A percentile compares a stretch with the other conserved stretches of the same genome.
These are phyloP conservation scores for Asterophora lycoperdoides DNA, from an alignment of 768 basidiomycete species.

Conservation along the genomic window DNA sequence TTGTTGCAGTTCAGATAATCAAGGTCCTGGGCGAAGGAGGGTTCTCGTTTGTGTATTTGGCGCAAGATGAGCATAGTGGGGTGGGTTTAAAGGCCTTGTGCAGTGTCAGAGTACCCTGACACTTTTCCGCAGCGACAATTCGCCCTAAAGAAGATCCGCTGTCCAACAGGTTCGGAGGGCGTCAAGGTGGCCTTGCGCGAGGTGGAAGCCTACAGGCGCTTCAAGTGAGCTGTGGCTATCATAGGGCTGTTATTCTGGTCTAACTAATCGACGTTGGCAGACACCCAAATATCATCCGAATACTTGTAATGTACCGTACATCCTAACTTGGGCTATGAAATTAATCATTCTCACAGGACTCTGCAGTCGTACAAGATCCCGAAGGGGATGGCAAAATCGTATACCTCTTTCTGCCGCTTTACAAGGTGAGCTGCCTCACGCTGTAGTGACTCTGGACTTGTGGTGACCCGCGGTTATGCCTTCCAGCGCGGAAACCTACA, in stretches of 20 bases:
- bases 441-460: not conserved
- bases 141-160: slow-evolving; percentile 95
- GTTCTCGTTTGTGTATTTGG: slow-evolving; percentile 88
- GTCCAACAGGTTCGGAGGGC: slow-evolving; percentile 82
- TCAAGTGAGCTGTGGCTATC: slow-evolving; percentile 61
- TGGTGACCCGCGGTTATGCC: not conserved
- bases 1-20: slow-evolving; percentile 72
- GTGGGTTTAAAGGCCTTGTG: slow-evolving; percentile 37
- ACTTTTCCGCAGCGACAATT: slow-evolving; percentile 65
- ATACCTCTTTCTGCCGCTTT: slow-evolving; percentile 92
- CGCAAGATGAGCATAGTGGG: slow-evolving; percentile 81
- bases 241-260: not conserved
- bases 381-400: slow-evolving; percentile 93
- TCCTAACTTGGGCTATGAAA: not conserved
- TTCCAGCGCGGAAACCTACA: slow-evolving; percentile 86
- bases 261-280: slow-evolving; percentile 32
- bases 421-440: slow-evolving; percentile 51
- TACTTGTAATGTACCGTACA: slow-evolving; percentile 48
- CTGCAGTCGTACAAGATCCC: slow-evolving; percentile 90
- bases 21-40: slow-evolving; percentile 96
- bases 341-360: slow-evolving; percentile 53
- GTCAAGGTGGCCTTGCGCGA: slow-evolving; percentile 89
- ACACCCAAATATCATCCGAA: slow-evolving; percentile 96
- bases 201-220: slow-evolving; percentile 90
- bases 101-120: not conserved